A percentile compares a stretch with the other conserved stretches of the same genome.
These are phyloP conservation scores for Penicilliopsis zonata DNA, from an alignment of 495 filamentous ascomycete species.

Conservation along the genomic window DNA sequence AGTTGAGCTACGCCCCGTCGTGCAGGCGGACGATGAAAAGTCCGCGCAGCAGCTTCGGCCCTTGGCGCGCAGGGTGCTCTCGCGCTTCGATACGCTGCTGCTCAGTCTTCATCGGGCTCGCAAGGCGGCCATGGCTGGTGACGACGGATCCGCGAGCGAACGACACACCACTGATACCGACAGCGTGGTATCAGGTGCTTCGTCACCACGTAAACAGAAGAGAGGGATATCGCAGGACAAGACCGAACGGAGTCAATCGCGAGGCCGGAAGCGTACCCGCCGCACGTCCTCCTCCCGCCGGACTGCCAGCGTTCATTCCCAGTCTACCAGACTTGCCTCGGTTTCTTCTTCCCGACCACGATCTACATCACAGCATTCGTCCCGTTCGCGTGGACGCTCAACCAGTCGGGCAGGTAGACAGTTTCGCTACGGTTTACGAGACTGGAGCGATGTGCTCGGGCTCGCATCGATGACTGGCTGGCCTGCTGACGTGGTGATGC, in stretches of 20 bases:
- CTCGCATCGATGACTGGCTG: constrained; percentile 61
- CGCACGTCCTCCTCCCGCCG: constrained; percentile 6
- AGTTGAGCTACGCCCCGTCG: constrained; percentile 20
- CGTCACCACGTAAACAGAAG: constrained; percentile 5
- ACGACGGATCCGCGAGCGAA: constrained; percentile 11
- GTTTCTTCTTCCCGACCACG: neutral
- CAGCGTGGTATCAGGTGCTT: constrained; percentile 6
- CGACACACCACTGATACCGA: constrained; percentile 11
- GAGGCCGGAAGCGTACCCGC: constrained; percentile 19
- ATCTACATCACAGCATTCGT: constrained; percentile 7
- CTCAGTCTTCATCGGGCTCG: constrained; percentile 52
- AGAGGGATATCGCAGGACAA: constrained; percentile 2
- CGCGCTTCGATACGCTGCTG: constrained; percentile 53
- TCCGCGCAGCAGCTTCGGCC: constrained; percentile 50
- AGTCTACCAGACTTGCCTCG: too few species aligned
- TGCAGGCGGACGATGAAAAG: constrained; percentile 50
- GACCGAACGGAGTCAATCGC: constrained; percentile 10
- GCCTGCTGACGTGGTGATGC: constrained; percentile 43
- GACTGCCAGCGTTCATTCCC: neutral
- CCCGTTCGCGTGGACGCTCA: constrained; percentile 7
- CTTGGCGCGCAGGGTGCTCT: constrained; percentile 49
- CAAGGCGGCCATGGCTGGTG: constrained; percentile 23
- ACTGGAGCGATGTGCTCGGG: constrained; percentile 74
- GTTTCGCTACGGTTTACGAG: constrained; percentile 36
- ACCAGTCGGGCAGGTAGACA: constrained; percentile 9